phyloP scores from a whole-genome alignment of 2,329 filamentous ascomycete species.

The Venturia aucupariae region DNA sequence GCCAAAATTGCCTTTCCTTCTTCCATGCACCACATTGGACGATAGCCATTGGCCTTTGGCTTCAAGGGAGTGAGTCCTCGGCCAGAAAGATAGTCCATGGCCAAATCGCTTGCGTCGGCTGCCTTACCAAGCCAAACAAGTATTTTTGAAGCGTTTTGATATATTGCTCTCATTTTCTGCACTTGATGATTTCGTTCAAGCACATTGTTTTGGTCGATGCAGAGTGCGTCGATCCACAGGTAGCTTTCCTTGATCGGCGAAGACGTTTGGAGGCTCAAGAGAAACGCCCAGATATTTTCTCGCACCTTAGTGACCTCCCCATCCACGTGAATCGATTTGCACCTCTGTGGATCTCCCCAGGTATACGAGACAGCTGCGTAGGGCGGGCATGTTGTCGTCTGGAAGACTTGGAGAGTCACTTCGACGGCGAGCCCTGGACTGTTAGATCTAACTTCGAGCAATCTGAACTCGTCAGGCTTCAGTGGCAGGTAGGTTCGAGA shows the following conservation, averaged over 20 bases:
- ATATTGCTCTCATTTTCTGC: conserved; percentile 9
- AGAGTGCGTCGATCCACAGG: conserved; percentile 15
- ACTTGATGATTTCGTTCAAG: conserved; percentile 11
- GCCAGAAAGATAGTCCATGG: neutral
- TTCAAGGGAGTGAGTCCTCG: neutral
- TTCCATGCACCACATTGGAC: neutral
- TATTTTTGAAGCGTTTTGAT: conserved; percentile 7
- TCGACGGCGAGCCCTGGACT: neutral
- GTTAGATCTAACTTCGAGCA: neutral
- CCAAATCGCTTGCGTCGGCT: neutral
- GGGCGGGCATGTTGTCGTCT: neutral
- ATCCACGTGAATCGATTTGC: neutral
- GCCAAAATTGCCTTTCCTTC: neutral
- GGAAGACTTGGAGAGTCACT: neutral
- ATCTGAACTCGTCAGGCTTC: neutral
- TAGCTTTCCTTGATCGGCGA: neutral
- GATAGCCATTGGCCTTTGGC: neutral
- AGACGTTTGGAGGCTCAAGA: neutral
- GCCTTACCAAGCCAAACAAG: conserved; percentile 6
- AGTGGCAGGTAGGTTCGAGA: neutral
- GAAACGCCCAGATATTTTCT: neutral
- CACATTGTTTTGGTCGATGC: conserved; percentile 13
- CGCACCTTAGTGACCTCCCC: neutral
- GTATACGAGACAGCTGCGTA: conserved; percentile 12
- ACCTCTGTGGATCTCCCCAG: conserved; percentile 9